These are phyloP conservation scores for Ceratocystis lukuohia DNA, from an alignment of 2,329 filamentous ascomycete genomes.

Conservation along the genomic window DNA sequence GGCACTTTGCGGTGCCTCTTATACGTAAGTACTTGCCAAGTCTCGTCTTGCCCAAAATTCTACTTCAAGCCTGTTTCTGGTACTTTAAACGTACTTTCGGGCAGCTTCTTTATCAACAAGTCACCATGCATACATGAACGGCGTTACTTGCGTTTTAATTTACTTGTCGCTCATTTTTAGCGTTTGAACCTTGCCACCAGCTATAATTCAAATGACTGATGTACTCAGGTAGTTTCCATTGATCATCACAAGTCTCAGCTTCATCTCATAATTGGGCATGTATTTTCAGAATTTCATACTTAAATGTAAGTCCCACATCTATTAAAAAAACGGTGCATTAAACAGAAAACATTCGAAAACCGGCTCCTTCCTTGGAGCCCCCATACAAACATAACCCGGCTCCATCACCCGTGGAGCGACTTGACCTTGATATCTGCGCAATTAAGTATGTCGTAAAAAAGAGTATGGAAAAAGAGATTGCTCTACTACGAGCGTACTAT, in stretches of 20 bases:
- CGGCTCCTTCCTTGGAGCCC: constrained; percentile 13
- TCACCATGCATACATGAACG: too few species aligned
- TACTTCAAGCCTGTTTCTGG: too few species aligned
- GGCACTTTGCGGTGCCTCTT: background rate
- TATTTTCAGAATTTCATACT: background rate
- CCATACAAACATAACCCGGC: constrained; percentile 14
- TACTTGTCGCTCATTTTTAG: too few species aligned
- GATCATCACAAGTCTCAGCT: background rate
- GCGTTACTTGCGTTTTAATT: too few species aligned
- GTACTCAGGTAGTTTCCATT: background rate
- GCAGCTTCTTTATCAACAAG: too few species aligned
- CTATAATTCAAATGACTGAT: background rate
- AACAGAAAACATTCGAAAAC: constrained; percentile 1
- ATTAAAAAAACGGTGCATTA: constrained; percentile 9
- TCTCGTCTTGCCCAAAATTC: too few species aligned
- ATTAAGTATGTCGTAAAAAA: constrained; percentile 11
- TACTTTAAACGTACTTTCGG: too few species aligned
- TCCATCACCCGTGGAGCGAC: constrained; percentile 13
- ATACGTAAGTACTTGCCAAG: background rate
- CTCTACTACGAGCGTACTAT: constrained; percentile 16
- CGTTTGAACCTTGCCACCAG: too few species aligned
- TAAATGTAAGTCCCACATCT: constrained; percentile 10
- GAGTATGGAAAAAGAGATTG: constrained; percentile 8
- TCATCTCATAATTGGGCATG: background rate
- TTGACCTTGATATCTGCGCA: constrained; percentile 12